phyloP scores from a whole-genome alignment of 2,329 filamentous ascomycete genomes.

The Penicillium rolfsii region DNA sequence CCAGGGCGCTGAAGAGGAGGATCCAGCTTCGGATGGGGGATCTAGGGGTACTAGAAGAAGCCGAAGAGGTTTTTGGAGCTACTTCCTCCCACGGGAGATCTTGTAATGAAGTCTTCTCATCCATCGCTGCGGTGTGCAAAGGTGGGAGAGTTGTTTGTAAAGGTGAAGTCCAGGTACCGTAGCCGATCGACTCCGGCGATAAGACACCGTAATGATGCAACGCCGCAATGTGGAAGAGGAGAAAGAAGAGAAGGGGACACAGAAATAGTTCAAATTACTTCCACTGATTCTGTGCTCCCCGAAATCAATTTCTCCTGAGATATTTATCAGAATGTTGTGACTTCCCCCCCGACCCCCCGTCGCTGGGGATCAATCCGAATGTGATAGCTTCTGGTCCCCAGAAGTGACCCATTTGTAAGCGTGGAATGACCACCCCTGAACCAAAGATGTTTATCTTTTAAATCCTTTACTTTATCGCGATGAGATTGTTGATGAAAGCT shows the following conservation, averaged over 20 bases:
- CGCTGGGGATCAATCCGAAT: too few relatives aligned
- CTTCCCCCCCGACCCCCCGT: too few relatives aligned
- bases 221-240: background rate
- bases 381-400: too few relatives aligned
- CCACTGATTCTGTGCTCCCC: background rate
- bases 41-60: background rate
- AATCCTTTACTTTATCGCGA: too few relatives aligned
- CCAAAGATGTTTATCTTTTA: too few relatives aligned
- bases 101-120: conserved; percentile 7
- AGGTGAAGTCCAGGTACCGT: background rate
- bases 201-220: background rate
- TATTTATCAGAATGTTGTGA: background rate
- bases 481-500: too few relatives aligned
- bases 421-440: too few relatives aligned
- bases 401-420: too few relatives aligned
- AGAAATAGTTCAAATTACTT: background rate
- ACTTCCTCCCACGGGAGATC: background rate
- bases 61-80: background rate
- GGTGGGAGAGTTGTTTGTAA: background rate
- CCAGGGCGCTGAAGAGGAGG: conserved; percentile 15
- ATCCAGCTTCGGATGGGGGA: conserved; percentile 11
- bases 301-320: background rate
- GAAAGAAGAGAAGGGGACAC: background rate
- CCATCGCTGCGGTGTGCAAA: background rate
- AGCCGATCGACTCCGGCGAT: background rate